phyloP scores from a whole-genome alignment of 31 red algal species.

The Odonthalia washingtoniensis region DNA sequence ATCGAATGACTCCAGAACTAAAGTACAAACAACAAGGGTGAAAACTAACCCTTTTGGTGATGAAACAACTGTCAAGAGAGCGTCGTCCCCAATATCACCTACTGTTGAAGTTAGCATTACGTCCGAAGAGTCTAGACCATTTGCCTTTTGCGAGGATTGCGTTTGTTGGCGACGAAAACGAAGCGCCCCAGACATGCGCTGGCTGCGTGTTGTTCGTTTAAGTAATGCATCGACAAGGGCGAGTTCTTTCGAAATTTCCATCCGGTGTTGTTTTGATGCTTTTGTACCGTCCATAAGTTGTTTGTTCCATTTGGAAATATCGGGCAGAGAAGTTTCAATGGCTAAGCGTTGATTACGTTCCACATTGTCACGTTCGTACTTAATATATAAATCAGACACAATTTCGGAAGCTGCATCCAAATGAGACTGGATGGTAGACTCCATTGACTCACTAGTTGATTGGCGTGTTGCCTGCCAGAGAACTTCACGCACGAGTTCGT shows the following conservation, averaged over 20 bases:
- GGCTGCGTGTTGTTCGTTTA: constrained; percentile 25
- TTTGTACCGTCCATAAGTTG: constrained; percentile 58
- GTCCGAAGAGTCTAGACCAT: neutral
- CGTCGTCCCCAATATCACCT: no score
- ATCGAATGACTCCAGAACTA: constrained; percentile 47
- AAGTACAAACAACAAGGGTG: constrained; percentile 35
- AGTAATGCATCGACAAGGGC: constrained; percentile 59
- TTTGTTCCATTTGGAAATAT: constrained; percentile 71
- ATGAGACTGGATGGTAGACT: constrained; percentile 55
- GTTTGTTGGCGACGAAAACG: neutral
- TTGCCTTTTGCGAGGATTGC: neutral
- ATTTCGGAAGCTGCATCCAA: constrained; percentile 53
- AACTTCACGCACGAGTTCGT: constrained; percentile 53
- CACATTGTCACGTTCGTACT: constrained; percentile 46
- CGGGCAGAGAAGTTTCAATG: constrained; percentile 22
- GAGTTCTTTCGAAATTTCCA: constrained; percentile 69
- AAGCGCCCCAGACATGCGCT: neutral
- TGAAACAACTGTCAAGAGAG: neutral
- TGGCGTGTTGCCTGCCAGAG: constrained; percentile 43
- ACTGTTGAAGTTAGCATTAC: neutral
- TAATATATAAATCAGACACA: constrained; percentile 52
- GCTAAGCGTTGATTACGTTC: constrained; percentile 49
- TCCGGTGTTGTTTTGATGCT: constrained; percentile 48
- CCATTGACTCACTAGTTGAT: constrained; percentile 45
- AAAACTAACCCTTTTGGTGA: constrained; percentile 25